Conservation (phyloP, 139 green algal species). For the Chlorella sp. region DNA sequence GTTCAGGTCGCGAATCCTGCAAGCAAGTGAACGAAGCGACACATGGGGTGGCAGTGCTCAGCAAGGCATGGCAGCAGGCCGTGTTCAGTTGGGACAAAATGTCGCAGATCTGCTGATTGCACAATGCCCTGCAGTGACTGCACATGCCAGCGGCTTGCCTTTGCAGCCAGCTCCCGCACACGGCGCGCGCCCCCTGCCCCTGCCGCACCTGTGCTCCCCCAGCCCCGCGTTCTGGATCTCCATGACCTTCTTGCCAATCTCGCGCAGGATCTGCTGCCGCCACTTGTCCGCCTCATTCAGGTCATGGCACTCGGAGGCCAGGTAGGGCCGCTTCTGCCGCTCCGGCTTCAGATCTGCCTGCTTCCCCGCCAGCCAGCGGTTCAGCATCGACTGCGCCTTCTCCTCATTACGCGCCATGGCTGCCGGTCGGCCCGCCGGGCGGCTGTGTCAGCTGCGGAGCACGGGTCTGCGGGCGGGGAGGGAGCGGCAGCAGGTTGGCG, state of each 20-base stretch:
- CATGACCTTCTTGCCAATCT: constrained; percentile 98
- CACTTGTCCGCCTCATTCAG: constrained; percentile 96
- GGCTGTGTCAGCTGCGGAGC: not conserved
- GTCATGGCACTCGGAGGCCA: constrained; percentile 92
- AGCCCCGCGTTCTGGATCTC: constrained; percentile 99
- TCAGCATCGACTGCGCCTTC: constrained; percentile 98
- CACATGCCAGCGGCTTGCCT: too few species aligned
- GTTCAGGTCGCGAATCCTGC: constrained; percentile 97
- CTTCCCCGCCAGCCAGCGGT: constrained; percentile 82
- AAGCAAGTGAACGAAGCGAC: not conserved
- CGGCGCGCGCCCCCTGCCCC: too few species aligned
- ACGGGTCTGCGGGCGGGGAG: not conserved
- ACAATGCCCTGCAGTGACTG: too few species aligned
- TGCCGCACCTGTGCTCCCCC: constrained; percentile 88
- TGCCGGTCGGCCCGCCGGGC: constrained; percentile 1
- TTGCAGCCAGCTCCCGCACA: too few species aligned
- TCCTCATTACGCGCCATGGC: constrained; percentile 97
- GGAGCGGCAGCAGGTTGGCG: not conserved
- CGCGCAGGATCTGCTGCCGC: constrained; percentile 95
- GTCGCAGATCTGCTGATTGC: too few species aligned
- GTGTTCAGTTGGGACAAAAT: too few species aligned
- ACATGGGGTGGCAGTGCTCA: not conserved
- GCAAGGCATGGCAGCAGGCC: too few species aligned
- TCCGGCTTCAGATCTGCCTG: constrained; percentile 59
- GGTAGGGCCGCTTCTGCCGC: constrained; percentile 84